A percentile compares a stretch with the other conserved stretches of the same genome.
These are phyloP conservation scores for Penicillium lividum DNA, from an alignment of 495 filamentous ascomycete species.

Conservation along the genomic window DNA sequence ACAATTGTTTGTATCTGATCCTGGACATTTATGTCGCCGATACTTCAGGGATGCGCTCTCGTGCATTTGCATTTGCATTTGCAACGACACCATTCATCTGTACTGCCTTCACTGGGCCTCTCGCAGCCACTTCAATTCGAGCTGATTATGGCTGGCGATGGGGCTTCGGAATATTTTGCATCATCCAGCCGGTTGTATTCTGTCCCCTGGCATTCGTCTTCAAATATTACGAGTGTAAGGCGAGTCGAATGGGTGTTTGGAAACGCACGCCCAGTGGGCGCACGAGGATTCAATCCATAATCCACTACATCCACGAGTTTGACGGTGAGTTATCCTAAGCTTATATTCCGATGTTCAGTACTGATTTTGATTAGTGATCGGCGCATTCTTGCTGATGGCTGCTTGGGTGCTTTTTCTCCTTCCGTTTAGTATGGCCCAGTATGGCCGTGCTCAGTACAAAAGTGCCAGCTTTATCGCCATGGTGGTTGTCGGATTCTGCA, in stretches of 20 bases:
- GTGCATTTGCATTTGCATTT: conserved; percentile 62
- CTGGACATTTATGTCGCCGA: conserved; percentile 66
- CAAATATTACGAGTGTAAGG: conserved; percentile 59
- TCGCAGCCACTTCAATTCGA: conserved; percentile 44
- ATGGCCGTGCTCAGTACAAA: conserved; percentile 50
- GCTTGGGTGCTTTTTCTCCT: conserved; percentile 66
- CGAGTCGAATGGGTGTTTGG: conserved; percentile 44
- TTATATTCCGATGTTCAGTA: neutral
- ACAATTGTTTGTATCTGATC: conserved; percentile 58
- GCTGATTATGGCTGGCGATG: conserved; percentile 58
- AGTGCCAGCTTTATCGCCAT: conserved; percentile 56
- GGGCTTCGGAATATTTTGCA: conserved; percentile 63
- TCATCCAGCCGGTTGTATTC: conserved; percentile 55
- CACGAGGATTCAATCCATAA: conserved; percentile 46
- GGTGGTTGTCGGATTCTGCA: conserved; percentile 54
- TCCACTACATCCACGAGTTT: conserved; percentile 60
- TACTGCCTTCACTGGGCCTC: conserved; percentile 46
- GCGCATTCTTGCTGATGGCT: conserved; percentile 56
- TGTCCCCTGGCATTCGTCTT: conserved; percentile 53
- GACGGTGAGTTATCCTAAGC: conserved; percentile 44
- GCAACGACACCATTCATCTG: conserved; percentile 56
- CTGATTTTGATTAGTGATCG: conserved; percentile 41
- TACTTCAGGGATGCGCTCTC: conserved; percentile 60
- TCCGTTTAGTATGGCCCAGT: conserved; percentile 57
- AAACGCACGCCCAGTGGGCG: conserved; percentile 40